Evolutionary conservation across 2,329 filamentous ascomycete species (phyloP).

Genomic region (Trichoderma simmonsii): DNA sequence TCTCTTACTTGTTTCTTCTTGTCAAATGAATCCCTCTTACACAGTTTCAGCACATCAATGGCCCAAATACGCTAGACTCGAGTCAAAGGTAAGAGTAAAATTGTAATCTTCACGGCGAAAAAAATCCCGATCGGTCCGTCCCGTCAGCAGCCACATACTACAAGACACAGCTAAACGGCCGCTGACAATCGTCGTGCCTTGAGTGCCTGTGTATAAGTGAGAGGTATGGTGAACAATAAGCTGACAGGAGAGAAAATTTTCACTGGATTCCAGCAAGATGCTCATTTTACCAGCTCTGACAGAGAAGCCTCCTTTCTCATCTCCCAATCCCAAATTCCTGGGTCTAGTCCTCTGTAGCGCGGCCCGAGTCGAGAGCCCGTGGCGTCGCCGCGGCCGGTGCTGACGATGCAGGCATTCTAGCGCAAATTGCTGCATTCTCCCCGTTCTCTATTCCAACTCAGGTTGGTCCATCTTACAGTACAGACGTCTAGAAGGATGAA

Average conservation of each 20-base stretch:
- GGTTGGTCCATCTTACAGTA: not conserved
- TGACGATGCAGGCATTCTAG: constrained; percentile 14
- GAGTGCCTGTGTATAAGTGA: not conserved
- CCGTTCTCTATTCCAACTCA: not conserved
- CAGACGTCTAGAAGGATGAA: not conserved
- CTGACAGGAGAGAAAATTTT: not conserved
- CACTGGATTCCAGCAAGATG: not conserved
- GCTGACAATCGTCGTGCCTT: not conserved
- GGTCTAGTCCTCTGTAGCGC: not conserved
- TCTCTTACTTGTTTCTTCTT: not conserved
- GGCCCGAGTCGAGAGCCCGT: constrained; percentile 9
- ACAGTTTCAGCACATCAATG: not conserved
- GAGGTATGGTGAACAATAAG: not conserved
- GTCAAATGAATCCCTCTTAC: not conserved
- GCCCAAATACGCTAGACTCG: not conserved
- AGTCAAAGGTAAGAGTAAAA: not conserved
- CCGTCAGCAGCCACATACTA: not conserved
- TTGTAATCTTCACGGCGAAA: not conserved
- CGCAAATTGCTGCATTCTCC: not conserved
- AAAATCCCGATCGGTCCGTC: not conserved
- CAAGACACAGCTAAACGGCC: not conserved
- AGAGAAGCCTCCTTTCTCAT: not conserved
- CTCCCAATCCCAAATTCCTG: not conserved
- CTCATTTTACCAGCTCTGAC: not conserved
- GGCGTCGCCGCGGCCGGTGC: not conserved